Evolutionary conservation across 23 red algal species (phyloP).

Genomic region (Cyanidioschyzon merolae): DNA sequence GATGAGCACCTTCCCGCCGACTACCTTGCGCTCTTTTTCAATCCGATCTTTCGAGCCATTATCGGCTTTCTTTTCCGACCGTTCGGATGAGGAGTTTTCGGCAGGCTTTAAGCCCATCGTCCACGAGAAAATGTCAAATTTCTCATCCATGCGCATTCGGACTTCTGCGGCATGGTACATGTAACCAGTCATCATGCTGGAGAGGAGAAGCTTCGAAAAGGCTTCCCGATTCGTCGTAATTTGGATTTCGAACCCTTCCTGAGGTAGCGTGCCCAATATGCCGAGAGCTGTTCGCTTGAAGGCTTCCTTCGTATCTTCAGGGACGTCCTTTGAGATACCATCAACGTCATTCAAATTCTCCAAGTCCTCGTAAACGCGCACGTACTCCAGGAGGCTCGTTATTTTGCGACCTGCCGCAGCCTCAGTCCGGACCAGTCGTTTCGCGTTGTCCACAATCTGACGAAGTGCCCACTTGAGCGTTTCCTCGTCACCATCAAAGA

Average conservation of each 20-base stretch:
- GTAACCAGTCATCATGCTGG: conserved; percentile 9
- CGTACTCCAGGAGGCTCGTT: conserved; percentile 4
- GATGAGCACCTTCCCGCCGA: conserved; percentile 13
- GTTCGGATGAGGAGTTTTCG: neutral
- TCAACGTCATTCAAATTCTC: conserved; percentile 1
- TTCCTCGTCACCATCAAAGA: neutral
- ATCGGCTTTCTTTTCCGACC: neutral
- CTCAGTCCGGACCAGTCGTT: neutral
- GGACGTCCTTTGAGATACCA: neutral
- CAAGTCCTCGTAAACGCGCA: neutral
- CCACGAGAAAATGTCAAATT: neutral
- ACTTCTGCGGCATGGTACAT: conserved; percentile 5
- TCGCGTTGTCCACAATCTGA: neutral
- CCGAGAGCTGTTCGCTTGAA: conserved; percentile 1
- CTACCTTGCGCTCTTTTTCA: neutral
- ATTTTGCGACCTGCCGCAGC: neutral
- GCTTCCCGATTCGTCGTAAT: neutral
- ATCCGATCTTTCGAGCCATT: neutral
- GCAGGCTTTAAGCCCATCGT: neutral
- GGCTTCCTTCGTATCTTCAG: neutral
- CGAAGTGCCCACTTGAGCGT: neutral
- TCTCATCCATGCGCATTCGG: conserved; percentile 3
- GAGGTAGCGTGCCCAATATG: neutral
- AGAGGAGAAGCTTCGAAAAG: neutral
- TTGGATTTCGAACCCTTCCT: neutral